phyloP scores from a whole-genome alignment of 352 stramenopile genomes.

The Phytophthora ohioensis region DNA sequence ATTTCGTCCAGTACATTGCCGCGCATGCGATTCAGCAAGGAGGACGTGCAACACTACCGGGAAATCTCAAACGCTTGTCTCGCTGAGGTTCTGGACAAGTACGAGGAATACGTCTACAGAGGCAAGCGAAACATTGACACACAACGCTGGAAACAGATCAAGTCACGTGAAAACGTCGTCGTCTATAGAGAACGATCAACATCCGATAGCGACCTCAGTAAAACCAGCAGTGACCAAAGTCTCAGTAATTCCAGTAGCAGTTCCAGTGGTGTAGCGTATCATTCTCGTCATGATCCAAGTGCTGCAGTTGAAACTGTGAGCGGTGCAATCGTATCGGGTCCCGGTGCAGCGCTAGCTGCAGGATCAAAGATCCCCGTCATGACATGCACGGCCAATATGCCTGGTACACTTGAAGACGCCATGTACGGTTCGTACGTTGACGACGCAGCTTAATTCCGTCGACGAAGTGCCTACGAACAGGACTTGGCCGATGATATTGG shows the following conservation, averaged over 20 bases:
- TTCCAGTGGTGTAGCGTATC: constrained; percentile 17
- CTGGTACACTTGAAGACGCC: constrained; percentile 61
- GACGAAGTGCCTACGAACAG: constrained; percentile 41
- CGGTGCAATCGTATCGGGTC: constrained; percentile 41
- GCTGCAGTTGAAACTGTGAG: constrained; percentile 22
- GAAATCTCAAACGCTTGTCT: constrained; percentile 37
- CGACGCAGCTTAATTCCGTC: constrained; percentile 50
- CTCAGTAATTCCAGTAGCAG: constrained; percentile 19
- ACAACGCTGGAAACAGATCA: constrained; percentile 52
- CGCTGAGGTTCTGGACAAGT: constrained; percentile 42
- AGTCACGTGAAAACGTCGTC: constrained; percentile 42
- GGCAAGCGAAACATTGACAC: constrained; percentile 38
- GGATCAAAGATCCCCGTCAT: constrained; percentile 53
- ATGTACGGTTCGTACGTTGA: constrained; percentile 62
- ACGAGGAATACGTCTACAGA: constrained; percentile 48
- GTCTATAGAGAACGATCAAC: constrained; percentile 46
- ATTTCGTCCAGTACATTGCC: constrained; percentile 42
- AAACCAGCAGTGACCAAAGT: background rate
- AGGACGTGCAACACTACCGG: constrained; percentile 44
- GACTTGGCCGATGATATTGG: constrained; percentile 52
- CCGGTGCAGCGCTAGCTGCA: constrained; percentile 47
- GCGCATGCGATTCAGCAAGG: constrained; percentile 36
- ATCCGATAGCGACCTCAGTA: constrained; percentile 16
- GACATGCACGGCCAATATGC: constrained; percentile 45
- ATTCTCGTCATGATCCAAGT: constrained; percentile 13